Evolutionary conservation across 2,329 filamentous ascomycete genomes (phyloP).

Genomic region (Botrytis deweyae): DNA sequence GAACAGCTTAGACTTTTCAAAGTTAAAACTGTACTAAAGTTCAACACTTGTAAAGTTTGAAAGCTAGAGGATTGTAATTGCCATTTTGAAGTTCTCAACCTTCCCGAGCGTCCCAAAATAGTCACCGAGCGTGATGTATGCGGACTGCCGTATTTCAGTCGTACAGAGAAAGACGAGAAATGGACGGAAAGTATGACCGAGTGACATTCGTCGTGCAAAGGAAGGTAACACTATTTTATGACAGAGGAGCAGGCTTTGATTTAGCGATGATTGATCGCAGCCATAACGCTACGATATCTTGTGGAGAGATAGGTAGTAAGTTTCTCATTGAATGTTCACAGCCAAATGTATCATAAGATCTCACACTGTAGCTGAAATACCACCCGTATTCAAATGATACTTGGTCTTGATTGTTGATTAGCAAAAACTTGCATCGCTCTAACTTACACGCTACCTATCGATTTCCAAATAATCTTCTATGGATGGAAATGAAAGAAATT

Average conservation of each 20-base stretch:
- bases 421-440: background rate
- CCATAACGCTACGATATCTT: accelerated
- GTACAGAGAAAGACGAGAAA: background rate
- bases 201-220: background rate
- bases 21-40: background rate
- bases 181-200: too few species aligned
- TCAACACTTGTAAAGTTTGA: too few species aligned
- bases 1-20: background rate
- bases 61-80: too few species aligned
- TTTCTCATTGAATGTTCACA: background rate
- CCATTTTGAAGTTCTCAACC: too few species aligned
- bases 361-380: background rate
- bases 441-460: background rate
- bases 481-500: background rate
- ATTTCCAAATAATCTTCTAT: too few species aligned
- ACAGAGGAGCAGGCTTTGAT: background rate
- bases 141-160: too few species aligned
- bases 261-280: background rate
- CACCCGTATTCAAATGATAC: background rate
- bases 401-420: background rate
- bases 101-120: too few species aligned
- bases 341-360: background rate
- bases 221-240: background rate
- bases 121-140: background rate
- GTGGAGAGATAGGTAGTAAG: background rate